These are phyloP conservation scores for Cryptococcus sp. DNA, from an alignment of 1,284 basidiomycete genomes.

Conservation along the genomic window DNA sequence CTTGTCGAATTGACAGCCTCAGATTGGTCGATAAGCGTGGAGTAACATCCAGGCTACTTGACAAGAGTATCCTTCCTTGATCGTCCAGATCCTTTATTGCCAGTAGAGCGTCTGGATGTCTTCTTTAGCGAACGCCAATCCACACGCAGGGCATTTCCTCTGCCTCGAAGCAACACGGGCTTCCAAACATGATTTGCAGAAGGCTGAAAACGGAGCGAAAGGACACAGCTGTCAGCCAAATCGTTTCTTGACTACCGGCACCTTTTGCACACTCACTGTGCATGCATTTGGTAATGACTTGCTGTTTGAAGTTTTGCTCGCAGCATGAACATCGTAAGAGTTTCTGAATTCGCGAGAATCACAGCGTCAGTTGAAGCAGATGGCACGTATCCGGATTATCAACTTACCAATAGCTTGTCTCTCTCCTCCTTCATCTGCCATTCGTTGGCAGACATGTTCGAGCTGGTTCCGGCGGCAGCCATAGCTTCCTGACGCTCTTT, in stretches of 20 bases:
- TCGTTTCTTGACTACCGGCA: neutral
- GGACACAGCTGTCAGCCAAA: neutral
- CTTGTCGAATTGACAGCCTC: too few relatives aligned
- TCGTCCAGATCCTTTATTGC: conserved; percentile 57
- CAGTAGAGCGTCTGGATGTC: conserved; percentile 86
- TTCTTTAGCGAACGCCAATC: conserved; percentile 76
- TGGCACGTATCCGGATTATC: neutral
- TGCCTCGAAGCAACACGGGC: conserved; percentile 84
- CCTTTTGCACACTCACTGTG: conserved; percentile 68
- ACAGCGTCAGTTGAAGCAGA: conserved; percentile 1
- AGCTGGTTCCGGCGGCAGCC: conserved; percentile 21
- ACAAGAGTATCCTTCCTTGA: neutral
- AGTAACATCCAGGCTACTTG: too few relatives aligned
- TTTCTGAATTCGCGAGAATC: conserved; percentile 59
- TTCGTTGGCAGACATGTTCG: conserved; percentile 54
- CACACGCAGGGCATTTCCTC: conserved; percentile 93
- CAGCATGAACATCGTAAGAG: conserved; percentile 92
- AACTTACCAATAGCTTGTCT: conserved; percentile 68
- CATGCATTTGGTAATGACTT: conserved; percentile 89
- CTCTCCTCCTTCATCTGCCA: conserved; percentile 58
- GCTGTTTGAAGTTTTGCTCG: conserved; percentile 76
- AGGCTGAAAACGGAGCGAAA: conserved; percentile 59
- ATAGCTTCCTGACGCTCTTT: conserved; percentile 48
- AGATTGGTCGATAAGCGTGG: too few relatives aligned
- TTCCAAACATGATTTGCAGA: conserved; percentile 86